Conservation (phyloP, 192 early-diverging fungal genomes). For the Linderina pennispora region DNA sequence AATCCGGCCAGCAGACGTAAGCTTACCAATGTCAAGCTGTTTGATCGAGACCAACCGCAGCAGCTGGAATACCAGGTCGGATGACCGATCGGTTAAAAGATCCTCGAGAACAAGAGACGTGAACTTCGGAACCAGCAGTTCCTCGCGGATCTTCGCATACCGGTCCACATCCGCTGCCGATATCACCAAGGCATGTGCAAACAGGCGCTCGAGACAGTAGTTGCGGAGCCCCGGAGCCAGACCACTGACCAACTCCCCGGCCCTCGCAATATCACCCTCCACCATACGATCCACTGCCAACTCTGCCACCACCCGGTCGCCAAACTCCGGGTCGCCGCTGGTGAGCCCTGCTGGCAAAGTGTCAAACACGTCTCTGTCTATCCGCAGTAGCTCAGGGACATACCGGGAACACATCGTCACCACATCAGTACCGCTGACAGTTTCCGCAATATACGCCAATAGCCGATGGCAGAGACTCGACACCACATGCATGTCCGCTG, state of each 20-base stretch:
- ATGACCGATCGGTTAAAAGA: conserved; percentile 5
- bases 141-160: conserved; percentile 6
- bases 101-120: conserved; percentile 2
- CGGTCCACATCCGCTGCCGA: conserved; percentile 6
- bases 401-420: conserved; percentile 6
- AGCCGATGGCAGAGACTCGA: conserved; percentile 23
- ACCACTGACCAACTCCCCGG: not conserved
- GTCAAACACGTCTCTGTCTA: conserved; percentile 14
- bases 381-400: conserved; percentile 17
- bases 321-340: no score
- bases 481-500: no score
- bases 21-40: no score
- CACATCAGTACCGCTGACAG: not conserved
- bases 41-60: no score
- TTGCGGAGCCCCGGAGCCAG: not conserved
- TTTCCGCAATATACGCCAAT: conserved; percentile 12
- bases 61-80: no score
- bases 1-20: no score
- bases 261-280: conserved; percentile 13
- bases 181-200: conserved; percentile 20
- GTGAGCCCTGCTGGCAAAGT: no score
- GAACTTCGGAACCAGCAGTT: conserved; percentile 11
- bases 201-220: conserved; percentile 5
- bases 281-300: conserved; percentile 28
- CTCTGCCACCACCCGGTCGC: conserved; percentile 2